Evolutionary conservation across 1,284 basidiomycete genomes (phyloP).

Genomic region (Ustilago loliicola): DNA sequence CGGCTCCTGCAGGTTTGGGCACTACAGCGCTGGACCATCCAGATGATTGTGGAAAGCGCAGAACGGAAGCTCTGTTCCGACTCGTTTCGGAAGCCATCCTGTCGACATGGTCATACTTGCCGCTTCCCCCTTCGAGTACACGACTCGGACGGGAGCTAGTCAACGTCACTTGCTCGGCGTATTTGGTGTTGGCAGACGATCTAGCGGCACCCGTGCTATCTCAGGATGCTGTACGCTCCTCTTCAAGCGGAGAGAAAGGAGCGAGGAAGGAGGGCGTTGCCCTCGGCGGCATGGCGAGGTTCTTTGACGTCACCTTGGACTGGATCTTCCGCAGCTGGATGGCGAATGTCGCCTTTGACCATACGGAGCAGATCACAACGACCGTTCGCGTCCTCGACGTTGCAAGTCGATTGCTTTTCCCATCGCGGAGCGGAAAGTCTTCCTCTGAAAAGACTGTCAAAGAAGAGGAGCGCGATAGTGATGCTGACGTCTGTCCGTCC

Average conservation of each 20-base stretch:
- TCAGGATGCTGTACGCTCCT: neutral
- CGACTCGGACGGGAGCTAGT: conserved; percentile 15
- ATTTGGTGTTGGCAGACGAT: conserved; percentile 16
- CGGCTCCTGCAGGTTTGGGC: neutral
- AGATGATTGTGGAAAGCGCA: conserved; percentile 28
- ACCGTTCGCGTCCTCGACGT: conserved; percentile 6
- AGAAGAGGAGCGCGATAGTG: neutral
- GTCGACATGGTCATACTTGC: conserved; percentile 45
- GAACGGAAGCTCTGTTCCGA: conserved; percentile 25
- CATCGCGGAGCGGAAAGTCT: neutral
- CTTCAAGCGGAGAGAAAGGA: too few relatives aligned
- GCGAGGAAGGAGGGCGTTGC: neutral
- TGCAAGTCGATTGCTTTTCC: conserved; percentile 15
- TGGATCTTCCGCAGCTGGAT: conserved; percentile 36
- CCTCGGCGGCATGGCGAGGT: conserved; percentile 17
- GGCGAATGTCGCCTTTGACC: conserved; percentile 14
- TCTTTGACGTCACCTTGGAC: conserved; percentile 32
- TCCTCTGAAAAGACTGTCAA: too few relatives aligned
- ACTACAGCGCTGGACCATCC: neutral
- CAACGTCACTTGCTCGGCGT: conserved; percentile 24
- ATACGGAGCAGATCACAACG: conserved; percentile 14
- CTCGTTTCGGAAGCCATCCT: conserved; percentile 33
- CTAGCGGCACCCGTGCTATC: neutral
- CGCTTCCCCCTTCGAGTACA: conserved; percentile 31
- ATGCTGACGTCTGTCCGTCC: neutral